phyloP scores from a whole-genome alignment of 116 monocot genomes.

The Trichopus zeylanicus region DNA sequence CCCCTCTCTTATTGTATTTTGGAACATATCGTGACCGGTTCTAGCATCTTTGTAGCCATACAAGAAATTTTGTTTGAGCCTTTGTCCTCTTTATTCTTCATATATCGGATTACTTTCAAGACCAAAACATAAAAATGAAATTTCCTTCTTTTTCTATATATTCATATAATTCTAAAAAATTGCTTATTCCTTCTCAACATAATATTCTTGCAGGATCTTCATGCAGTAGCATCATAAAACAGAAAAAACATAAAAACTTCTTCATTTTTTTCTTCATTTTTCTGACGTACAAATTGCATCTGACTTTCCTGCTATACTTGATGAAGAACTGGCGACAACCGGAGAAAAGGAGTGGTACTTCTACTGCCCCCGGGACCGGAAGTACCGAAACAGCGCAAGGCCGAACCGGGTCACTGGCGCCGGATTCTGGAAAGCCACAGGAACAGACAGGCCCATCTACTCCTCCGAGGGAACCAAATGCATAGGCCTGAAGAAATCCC shows the following conservation, averaged over 20 bases:
- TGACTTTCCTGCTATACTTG: too few relatives aligned
- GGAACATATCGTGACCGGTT: too few relatives aligned
- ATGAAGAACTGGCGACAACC: conserved; percentile 11
- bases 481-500: conserved; percentile 29
- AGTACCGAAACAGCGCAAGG: conserved; percentile 25
- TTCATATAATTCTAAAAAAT: not conserved
- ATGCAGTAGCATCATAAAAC: too few relatives aligned
- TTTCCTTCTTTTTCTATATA: not conserved
- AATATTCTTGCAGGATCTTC: too few relatives aligned
- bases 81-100: too few relatives aligned
- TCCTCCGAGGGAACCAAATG: conserved; percentile 18
- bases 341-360: conserved; percentile 32
- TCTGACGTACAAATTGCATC: too few relatives aligned
- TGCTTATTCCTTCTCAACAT: not conserved
- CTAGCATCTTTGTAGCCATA: too few relatives aligned
- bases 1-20: too few relatives aligned
- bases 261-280: not conserved
- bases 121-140: too few relatives aligned
- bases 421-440: conserved; percentile 29
- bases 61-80: too few relatives aligned
- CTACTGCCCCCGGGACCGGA: conserved; percentile 25
- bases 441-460: conserved; percentile 23
- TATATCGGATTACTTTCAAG: too few relatives aligned
- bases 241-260: not conserved
- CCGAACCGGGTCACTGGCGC: conserved; percentile 26